Conservation (phyloP, 2,329 filamentous ascomycete genomes). For the Leptographium wingfieldii region DNA sequence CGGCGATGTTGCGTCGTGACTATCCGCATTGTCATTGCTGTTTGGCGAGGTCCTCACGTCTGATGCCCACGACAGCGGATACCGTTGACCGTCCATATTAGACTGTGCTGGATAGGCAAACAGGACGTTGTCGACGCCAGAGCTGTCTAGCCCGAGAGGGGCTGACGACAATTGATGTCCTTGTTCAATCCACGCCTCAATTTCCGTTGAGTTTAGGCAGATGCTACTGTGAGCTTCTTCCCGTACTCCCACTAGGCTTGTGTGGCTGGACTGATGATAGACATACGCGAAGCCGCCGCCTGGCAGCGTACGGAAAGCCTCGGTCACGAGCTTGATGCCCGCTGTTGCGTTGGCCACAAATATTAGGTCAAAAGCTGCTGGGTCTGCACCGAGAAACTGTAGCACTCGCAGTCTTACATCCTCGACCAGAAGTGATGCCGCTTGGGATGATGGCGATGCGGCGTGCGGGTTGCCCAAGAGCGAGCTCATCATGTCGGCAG, state of each 20-base stretch:
- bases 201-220: constrained; percentile 54
- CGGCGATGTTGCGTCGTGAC: constrained; percentile 3
- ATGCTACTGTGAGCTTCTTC: constrained; percentile 52
- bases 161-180: background rate
- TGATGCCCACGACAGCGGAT: constrained; percentile 56
- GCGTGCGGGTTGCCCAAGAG: constrained; percentile 91
- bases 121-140: constrained; percentile 30
- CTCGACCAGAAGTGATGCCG: constrained; percentile 62
- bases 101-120: constrained; percentile 88
- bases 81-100: constrained; percentile 74
- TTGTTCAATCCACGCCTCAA: constrained; percentile 49
- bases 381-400: constrained; percentile 68
- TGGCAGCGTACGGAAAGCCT: constrained; percentile 56
- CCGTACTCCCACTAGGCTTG: constrained; percentile 70
- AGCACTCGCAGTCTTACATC: constrained; percentile 60
- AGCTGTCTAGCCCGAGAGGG: constrained; percentile 47
- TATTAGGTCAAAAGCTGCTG: constrained; percentile 70
- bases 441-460: constrained; percentile 66
- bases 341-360: constrained; percentile 91
- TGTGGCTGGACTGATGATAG: constrained; percentile 78
- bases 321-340: constrained; percentile 74
- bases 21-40: constrained; percentile 10
- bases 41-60: constrained; percentile 16
- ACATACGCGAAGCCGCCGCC: constrained; percentile 63
- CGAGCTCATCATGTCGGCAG: constrained; percentile 62